A percentile compares a stretch with the other conserved stretches of the same genome.
Conservation (phyloP, 2,329 filamentous ascomycete genomes). For the Macrophomina phaseolina region DNA sequence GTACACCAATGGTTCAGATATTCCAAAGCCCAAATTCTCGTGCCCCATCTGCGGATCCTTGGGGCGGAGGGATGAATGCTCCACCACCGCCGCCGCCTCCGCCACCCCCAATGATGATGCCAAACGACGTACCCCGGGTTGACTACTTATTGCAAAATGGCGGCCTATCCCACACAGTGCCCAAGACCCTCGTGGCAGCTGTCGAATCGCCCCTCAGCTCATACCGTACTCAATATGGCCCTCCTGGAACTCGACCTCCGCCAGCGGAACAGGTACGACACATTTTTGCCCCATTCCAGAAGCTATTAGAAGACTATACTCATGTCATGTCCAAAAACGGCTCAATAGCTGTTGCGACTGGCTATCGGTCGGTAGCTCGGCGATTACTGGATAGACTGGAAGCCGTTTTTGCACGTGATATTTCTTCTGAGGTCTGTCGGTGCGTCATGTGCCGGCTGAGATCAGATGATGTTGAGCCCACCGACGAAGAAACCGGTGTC, state of each 20-base stretch:
- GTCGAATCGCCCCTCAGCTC: conserved; percentile 54
- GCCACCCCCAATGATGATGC: conserved; percentile 69
- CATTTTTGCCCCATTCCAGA: conserved; percentile 82
- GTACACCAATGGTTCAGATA: conserved; percentile 51
- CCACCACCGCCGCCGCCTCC: conserved; percentile 73
- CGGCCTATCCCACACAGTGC: conserved; percentile 73
- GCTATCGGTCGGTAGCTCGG: conserved; percentile 92
- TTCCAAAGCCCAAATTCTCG: conserved; percentile 47
- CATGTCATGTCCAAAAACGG: conserved; percentile 82
- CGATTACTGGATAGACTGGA: conserved; percentile 88
- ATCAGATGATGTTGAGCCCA: conserved; percentile 37
- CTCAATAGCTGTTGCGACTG: conserved; percentile 91
- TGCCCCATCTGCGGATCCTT: conserved; percentile 41
- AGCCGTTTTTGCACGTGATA: conserved; percentile 90
- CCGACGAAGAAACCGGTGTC: conserved; percentile 67
- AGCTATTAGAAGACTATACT: conserved; percentile 83
- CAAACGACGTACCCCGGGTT: conserved; percentile 76
- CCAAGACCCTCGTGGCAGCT: conserved; percentile 74
- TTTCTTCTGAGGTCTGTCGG: conserved; percentile 82
- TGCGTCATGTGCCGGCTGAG: conserved; percentile 79
- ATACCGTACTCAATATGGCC: conserved; percentile 64
- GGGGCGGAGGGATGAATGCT: conserved; percentile 53
- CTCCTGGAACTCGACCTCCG: conserved; percentile 54
- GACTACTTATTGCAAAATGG: conserved; percentile 93
- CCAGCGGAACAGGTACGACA: conserved; percentile 65